These are phyloP conservation scores for Candida tropicalis DNA, from an alignment of 1,139 yeast genomes.

Conservation along the genomic window DNA sequence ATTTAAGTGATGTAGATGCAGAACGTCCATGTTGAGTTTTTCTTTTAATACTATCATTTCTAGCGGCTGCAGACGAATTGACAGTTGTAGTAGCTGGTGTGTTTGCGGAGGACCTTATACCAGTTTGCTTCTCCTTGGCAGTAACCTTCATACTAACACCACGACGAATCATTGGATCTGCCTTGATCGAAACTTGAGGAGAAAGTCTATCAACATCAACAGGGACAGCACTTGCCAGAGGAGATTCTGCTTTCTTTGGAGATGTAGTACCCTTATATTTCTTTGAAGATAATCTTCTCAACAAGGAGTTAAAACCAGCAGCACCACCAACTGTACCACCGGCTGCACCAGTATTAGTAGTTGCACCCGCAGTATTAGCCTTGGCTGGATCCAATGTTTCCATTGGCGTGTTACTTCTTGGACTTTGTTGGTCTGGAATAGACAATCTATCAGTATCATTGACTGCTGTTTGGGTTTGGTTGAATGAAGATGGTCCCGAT, in stretches of 20 bases:
- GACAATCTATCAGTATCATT: conserved; percentile 9
- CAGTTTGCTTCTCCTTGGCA: conserved; percentile 49
- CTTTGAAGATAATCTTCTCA: conserved; percentile 43
- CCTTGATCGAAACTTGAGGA: conserved; percentile 20
- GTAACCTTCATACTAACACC: conserved; percentile 66
- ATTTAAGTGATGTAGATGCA: conserved; percentile 24
- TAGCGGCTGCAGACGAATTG: neutral
- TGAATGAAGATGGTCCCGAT: conserved; percentile 19
- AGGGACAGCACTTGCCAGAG: conserved; percentile 11
- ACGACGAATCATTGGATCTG: conserved; percentile 59
- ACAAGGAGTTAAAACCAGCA: conserved; percentile 39
- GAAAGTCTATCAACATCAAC: conserved; percentile 9
- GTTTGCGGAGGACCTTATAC: conserved; percentile 22
- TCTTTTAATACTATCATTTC: conserved; percentile 8
- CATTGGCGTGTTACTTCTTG: conserved; percentile 24
- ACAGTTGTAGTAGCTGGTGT: conserved; percentile 1
- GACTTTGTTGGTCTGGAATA: conserved; percentile 41
- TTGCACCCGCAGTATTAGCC: conserved; percentile 28
- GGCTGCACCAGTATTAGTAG: conserved; percentile 23
- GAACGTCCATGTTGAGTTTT: conserved; percentile 31
- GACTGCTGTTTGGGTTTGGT: conserved; percentile 21
- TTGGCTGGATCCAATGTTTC: conserved; percentile 38
- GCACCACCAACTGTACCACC: conserved; percentile 28
- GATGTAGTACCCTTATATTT: conserved; percentile 25
- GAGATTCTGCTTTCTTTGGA: conserved; percentile 19